Evolutionary conservation across 495 filamentous ascomycete genomes (phyloP), one percentile per base, ranked within the genome.

Genomic region (Stereocaulon alpinum): DNA sequence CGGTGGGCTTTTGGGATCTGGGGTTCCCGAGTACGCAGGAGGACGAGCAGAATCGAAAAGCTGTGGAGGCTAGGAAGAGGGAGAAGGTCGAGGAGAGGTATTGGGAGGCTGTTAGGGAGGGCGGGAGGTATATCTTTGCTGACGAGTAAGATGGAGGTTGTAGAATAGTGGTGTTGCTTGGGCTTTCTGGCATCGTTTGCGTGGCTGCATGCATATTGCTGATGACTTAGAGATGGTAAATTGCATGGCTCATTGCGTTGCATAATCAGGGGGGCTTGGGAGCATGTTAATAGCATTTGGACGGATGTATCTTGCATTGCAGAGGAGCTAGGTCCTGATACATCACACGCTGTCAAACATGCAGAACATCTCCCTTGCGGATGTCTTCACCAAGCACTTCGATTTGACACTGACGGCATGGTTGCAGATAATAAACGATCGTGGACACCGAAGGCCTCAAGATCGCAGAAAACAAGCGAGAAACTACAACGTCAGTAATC

Each of bases 11-110:
- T 66, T 98, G 93, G 93, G 78, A 89, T 61, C 78, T 83, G 29
- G 91, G 92, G 59, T 90, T 96, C 71, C 91, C 92, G 12, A 79
- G 69, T 44, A 96, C 91, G 7, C 91, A 95, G 68, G 88, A 95
- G 69, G 66, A 82, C 14, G 74, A 77, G 65, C 68, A 74, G 58
- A 81, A 89, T 61, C 80, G 78, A 50, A 74, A 78, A 66, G 81
- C 82, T 65, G 86, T 84, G 7, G 70, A 73, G 43, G 73, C 71
- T 63, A 67, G 80, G 61, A 83, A 83, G 68, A 74, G 78, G 59
- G 71, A 80, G 44, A 78, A 82, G 62, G 76, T 96, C 4, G 77
- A 85, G 59, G 84, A 91, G 66, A 79, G 90, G 66, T 86, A 86
- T 71, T 77, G 80, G 56, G 91, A 96, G 64, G 91, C 93, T 15